These are phyloP conservation scores for Sclerotinia sclerotiorum DNA, from an alignment of 2,329 filamentous ascomycete genomes.

Conservation along the genomic window DNA sequence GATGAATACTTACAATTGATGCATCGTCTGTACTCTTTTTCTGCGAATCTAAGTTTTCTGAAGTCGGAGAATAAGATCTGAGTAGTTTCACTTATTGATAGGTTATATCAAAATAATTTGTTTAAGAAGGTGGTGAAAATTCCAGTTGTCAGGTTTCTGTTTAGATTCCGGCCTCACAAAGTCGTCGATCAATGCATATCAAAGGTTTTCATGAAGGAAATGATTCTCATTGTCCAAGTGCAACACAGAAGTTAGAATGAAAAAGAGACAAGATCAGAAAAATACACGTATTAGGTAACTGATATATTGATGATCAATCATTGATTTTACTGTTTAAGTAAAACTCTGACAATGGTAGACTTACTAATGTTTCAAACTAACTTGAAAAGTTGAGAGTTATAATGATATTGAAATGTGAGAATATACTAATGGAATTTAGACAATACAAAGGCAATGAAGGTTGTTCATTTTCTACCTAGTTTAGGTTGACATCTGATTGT, in stretches of 20 bases:
- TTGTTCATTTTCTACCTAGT: not conserved
- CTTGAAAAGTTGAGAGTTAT: not conserved
- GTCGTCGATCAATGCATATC: not conserved
- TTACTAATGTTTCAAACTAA: not conserved
- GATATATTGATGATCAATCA: no score
- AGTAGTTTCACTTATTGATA: not conserved
- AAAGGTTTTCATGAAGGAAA: not conserved
- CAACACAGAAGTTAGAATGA: not conserved
- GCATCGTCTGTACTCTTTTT: not conserved
- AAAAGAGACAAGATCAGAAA: no score
- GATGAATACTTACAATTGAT: not conserved
- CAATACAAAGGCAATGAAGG: not conserved
- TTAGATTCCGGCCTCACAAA: not conserved
- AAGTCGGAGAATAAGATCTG: not conserved
- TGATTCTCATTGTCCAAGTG: not conserved
- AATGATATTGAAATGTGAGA: not conserved
- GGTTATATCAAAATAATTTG: no score
- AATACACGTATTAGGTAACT: no score
- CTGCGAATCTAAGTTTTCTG: not conserved
- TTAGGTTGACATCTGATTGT: not conserved
- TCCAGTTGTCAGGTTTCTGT: not conserved
- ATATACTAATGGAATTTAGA: no score
- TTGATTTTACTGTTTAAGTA: not conserved
- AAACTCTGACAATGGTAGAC: not conserved
- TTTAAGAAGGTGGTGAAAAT: not conserved